Conservation (phyloP, 768 basidiomycete species). For the Russula sp. region DNA sequence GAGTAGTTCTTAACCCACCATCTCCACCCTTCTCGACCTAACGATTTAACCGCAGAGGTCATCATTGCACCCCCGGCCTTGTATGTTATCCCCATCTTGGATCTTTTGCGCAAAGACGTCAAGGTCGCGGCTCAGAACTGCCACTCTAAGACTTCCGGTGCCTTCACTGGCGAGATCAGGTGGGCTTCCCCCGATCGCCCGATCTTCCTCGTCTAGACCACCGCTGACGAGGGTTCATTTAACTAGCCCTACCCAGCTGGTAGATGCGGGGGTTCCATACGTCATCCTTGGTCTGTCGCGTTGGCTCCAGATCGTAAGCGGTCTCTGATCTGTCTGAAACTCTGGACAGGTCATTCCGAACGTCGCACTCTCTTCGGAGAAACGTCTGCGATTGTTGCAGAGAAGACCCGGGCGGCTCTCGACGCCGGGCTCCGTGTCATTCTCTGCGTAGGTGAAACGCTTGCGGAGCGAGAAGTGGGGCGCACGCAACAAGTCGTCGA, state of each 20-base stretch:
- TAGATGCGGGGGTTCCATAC: slow-evolving; percentile 82
- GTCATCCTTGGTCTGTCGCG: slow-evolving; percentile 75
- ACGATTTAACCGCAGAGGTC: slow-evolving; percentile 59
- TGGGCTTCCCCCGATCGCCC: slow-evolving; percentile 35
- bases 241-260: slow-evolving; percentile 73
- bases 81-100: slow-evolving; percentile 75
- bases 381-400: slow-evolving; percentile 74
- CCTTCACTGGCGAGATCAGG: slow-evolving; percentile 98
- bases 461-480: slow-evolving; percentile 77
- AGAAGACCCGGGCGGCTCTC: slow-evolving; percentile 83
- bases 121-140: slow-evolving; percentile 90
- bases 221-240: background rate
- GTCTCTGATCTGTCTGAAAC: slow-evolving; percentile 14
- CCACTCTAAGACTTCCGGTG: slow-evolving; percentile 79
- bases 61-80: slow-evolving; percentile 89
- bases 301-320: slow-evolving; percentile 9
- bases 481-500: slow-evolving; percentile 79
- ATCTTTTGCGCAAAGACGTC: slow-evolving; percentile 60
- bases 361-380: slow-evolving; percentile 92
- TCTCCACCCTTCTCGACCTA: slow-evolving; percentile 16
- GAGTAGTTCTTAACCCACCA: slow-evolving; percentile 15
- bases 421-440: slow-evolving; percentile 78
- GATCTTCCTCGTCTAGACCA: slow-evolving; percentile 2
- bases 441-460: slow-evolving; percentile 94
- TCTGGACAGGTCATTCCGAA: slow-evolving; percentile 81